A percentile compares a stretch with the other conserved stretches of the same genome.
These are phyloP conservation scores for Neodidymelliopsis sp. DNA, from an alignment of 2,329 filamentous ascomycete species.

Conservation along the genomic window DNA sequence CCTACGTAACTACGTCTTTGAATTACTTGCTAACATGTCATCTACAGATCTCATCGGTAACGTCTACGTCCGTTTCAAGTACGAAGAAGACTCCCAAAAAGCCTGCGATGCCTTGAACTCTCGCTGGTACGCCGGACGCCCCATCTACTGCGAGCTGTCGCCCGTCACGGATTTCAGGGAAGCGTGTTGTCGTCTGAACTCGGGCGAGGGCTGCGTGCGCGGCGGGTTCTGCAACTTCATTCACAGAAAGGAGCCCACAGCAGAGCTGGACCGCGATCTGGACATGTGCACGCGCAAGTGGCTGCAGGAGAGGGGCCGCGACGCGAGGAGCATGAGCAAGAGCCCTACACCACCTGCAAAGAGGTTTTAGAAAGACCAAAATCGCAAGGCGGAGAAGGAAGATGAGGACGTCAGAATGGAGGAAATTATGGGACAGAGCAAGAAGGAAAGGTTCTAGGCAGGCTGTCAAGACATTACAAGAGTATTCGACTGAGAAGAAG, in stretches of 20 bases:
- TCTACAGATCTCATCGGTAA: constrained; percentile 88
- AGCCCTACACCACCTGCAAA: constrained; percentile 85
- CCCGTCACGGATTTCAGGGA: constrained; percentile 98
- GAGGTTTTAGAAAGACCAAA: constrained; percentile 14
- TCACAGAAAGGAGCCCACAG: constrained; percentile 90
- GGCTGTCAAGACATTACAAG: not conserved
- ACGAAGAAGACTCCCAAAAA: constrained; percentile 93
- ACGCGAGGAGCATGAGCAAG: constrained; percentile 80
- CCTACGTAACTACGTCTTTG: too few relatives aligned
- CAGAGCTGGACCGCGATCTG: constrained; percentile 88
- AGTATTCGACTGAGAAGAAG: not conserved
- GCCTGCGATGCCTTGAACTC: constrained; percentile 94
- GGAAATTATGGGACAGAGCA: not conserved
- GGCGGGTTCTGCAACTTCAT: constrained; percentile 99
- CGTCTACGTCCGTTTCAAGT: constrained; percentile 99
- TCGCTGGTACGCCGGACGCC: constrained; percentile 95
- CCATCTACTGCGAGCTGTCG: constrained; percentile 97
- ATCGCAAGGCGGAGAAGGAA: constrained; percentile 66
- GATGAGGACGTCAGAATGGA: constrained; percentile 44
- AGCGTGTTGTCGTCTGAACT: constrained; percentile 94
- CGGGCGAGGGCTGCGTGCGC: constrained; percentile 91
- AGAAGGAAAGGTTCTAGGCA: not conserved
- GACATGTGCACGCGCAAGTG: constrained; percentile 94
- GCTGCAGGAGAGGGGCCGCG: constrained; percentile 83
- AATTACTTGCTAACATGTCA: constrained; percentile 19